Base-by-base conservation (phyloP, 306 rosid genomes). In the Vigna radiata region DNA sequence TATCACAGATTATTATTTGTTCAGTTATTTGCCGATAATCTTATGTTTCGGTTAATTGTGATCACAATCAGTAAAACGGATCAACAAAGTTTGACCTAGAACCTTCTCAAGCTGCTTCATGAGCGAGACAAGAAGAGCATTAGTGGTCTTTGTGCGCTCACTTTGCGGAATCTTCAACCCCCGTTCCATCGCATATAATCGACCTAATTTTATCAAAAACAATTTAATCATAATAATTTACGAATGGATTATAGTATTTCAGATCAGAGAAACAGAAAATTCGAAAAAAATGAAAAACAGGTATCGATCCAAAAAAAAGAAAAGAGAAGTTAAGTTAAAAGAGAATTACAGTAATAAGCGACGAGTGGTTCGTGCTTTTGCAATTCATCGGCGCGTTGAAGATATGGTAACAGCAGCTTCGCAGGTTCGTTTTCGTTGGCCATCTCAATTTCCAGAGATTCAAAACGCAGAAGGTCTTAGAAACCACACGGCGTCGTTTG, bases 91-190 rank as follows among this genome's bases (percentile, higher is more conserved):
- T 11, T 61, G 6, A 8, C 8, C 68, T 1, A 68, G 15, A 41
- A 92, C 98, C 98, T 93, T 96, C 84, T 96, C 99, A 10, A 96
- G 98, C 83, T 96, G 99, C 8, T 96, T 96, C 97, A 96, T 96
- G 47, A 96, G 96, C n/a, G 99, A 96, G 79, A 92, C 37, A 23
- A 96, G 98, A 66, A 96, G 86, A 77, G 99, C 69, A 83, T 84
- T 93, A 18, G 99, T 96, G 50, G 97, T 96, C 83, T 96, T 91
- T 60, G 99, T 96, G 74, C 99, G 99, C 65, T 91, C 97, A 81
- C 75, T 77, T 87, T 83, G 93, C 27, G 98, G 96, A 85, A 96
- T 90, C 96, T 77, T 96, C 68, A 96, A 82, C 21, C 99, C 99
- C 48, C 94, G 88, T 71, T 96, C 99, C 99, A 96, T 96, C 46